Conservation (phyloP, 2,329 filamentous ascomycete species). For the Trichocomaceae sp. region DNA sequence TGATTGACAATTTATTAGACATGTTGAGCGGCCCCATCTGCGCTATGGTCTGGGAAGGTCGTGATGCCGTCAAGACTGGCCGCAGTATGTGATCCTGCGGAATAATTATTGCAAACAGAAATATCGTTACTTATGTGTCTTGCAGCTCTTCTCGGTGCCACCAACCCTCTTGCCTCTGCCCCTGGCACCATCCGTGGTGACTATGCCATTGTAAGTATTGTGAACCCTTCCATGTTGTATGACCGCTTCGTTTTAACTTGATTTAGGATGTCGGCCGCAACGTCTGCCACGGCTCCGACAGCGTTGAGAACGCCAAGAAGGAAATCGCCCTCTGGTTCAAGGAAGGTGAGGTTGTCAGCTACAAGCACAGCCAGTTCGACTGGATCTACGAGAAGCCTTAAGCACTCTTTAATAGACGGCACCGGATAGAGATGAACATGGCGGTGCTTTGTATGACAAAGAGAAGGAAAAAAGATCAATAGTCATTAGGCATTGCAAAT, state of each 20-base stretch:
- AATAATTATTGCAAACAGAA: conserved; percentile 5
- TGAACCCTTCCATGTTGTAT: neutral
- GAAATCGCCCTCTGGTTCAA: conserved; percentile 99
- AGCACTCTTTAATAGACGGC: conserved; percentile 15
- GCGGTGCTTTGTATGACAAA: conserved; percentile 7
- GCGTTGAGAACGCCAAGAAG: conserved; percentile 98
- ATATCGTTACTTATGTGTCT: conserved; percentile 14
- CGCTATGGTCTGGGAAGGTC: conserved; percentile 99
- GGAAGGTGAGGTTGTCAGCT: conserved; percentile 74
- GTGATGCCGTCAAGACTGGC: conserved; percentile 98
- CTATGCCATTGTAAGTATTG: conserved; percentile 60
- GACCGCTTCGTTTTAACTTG: conserved; percentile 14
- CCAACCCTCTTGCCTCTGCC: conserved; percentile 90
- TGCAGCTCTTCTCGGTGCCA: conserved; percentile 85
- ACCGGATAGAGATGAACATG: conserved; percentile 8
- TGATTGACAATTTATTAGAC: conserved; percentile 51
- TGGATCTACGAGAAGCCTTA: conserved; percentile 94
- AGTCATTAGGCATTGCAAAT: conserved; percentile 10
- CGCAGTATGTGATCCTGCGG: conserved; percentile 56
- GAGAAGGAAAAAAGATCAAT: conserved; percentile 5
- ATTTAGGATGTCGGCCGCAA: conserved; percentile 77
- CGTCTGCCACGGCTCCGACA: conserved; percentile 99
- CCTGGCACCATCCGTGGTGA: conserved; percentile 98
- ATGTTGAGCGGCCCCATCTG: conserved; percentile 95
- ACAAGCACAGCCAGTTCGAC: conserved; percentile 76